phyloP scores from a whole-genome alignment of 2,329 filamentous ascomycete genomes.

The Fusarium sambucinum region DNA sequence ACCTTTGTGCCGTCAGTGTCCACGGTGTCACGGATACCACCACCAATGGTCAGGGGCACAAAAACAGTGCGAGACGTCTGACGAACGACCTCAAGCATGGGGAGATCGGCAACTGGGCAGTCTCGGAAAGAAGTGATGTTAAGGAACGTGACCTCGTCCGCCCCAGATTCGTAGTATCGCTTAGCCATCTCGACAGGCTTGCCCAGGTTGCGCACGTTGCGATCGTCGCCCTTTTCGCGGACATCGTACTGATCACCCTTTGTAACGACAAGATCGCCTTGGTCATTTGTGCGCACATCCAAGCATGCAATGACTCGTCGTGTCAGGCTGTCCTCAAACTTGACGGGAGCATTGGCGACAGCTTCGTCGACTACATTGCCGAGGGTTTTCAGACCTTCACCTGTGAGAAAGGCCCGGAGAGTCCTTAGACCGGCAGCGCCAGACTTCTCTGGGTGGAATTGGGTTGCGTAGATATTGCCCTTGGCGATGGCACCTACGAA shows the following conservation, averaged over 20 bases:
- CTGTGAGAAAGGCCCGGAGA: conserved; percentile 87
- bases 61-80: conserved; percentile 92
- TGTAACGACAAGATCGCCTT: conserved; percentile 94
- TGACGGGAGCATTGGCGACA: conserved; percentile 24
- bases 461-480: conserved; percentile 88
- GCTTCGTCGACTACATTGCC: conserved; percentile 36
- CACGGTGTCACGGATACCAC: conserved; percentile 91
- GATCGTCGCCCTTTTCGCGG: conserved; percentile 79
- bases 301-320: conserved; percentile 94
- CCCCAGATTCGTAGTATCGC: conserved; percentile 95
- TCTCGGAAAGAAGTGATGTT: conserved; percentile 99
- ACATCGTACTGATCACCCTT: conserved; percentile 99
- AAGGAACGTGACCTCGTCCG: conserved; percentile 96
- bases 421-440: conserved; percentile 88
- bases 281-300: conserved; percentile 93
- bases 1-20: conserved; percentile 89
- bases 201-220: conserved; percentile 86
- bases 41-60: conserved; percentile 94
- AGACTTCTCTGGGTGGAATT: conserved; percentile 98
- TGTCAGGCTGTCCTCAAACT: conserved; percentile 78
- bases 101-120: conserved; percentile 89
- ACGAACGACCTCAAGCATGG: conserved; percentile 94
- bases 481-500: conserved; percentile 92
- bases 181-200: conserved; percentile 96
- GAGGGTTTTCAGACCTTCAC: conserved; percentile 69